phyloP scores from a whole-genome alignment of 306 rosid genomes.

The Trichosanthes truncata region DNA sequence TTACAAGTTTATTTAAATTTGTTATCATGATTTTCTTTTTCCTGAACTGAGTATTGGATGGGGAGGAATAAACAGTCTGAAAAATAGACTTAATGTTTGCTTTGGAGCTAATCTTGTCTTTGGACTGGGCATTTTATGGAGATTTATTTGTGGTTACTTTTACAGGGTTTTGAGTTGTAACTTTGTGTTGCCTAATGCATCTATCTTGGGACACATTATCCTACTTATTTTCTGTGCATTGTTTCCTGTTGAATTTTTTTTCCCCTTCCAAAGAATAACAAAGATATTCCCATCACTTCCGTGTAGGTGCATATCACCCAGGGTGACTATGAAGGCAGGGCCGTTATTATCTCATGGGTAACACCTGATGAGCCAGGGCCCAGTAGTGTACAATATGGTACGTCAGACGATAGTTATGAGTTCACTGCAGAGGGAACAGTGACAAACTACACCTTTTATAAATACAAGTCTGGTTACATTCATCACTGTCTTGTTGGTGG shows the following conservation, averaged over 20 bases:
- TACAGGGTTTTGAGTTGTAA: not conserved
- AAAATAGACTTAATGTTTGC: not conserved
- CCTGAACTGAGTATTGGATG: not conserved
- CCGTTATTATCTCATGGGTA: conserved; percentile 88
- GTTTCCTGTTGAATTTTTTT: not conserved
- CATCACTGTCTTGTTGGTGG: conserved; percentile 75
- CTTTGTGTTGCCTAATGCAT: not conserved
- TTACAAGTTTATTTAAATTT: not conserved
- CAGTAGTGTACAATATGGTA: conserved; percentile 54
- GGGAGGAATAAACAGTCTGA: not conserved
- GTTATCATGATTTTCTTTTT: not conserved
- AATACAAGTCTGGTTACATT: conserved; percentile 79
- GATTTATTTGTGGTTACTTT: not conserved
- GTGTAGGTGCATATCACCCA: conserved; percentile 89
- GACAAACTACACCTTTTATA: conserved; percentile 60
- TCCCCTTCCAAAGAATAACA: not conserved
- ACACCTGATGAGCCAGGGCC: conserved; percentile 60
- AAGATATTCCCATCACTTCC: not conserved
- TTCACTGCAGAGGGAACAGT: conserved; percentile 43
- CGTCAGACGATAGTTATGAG: conserved; percentile 26
- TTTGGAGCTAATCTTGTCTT: not conserved
- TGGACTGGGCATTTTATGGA: not conserved
- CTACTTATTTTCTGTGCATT: not conserved
- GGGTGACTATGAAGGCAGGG: conserved; percentile 92
- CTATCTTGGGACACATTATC: not conserved